phyloP scores from a whole-genome alignment of 768 basidiomycete genomes.

The Galerina marginata region DNA sequence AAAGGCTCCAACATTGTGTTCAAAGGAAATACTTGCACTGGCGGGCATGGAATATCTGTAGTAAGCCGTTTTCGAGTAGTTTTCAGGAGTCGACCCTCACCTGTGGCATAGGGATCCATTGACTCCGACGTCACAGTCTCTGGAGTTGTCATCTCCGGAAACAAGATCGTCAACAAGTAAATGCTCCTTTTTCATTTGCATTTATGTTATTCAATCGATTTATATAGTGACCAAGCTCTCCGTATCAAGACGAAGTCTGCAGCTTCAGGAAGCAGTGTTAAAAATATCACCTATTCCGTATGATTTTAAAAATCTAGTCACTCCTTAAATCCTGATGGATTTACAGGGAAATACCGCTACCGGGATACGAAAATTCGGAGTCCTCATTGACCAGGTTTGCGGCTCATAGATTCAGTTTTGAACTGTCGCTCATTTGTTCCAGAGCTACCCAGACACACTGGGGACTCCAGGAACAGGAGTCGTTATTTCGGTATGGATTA shows the following conservation, averaged over 20 bases:
- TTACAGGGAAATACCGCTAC: conserved; percentile 56
- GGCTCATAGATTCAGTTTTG: background rate
- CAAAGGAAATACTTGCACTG: conserved; percentile 56
- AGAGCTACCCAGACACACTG: conserved; percentile 63
- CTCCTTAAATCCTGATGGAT: background rate
- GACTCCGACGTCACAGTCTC: conserved; percentile 50
- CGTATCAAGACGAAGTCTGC: conserved; percentile 62
- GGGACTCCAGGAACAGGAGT: conserved; percentile 64
- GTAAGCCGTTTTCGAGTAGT: conserved; percentile 24
- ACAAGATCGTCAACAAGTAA: conserved; percentile 62
- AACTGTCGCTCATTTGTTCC: background rate
- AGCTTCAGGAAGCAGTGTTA: conserved; percentile 52
- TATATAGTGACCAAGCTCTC: conserved; percentile 52
- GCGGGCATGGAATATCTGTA: conserved; percentile 71
- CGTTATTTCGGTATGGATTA: conserved; percentile 50
- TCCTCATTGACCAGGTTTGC: conserved; percentile 63
- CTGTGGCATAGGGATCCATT: conserved; percentile 56
- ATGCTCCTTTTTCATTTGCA: background rate
- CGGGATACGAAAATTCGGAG: conserved; percentile 53
- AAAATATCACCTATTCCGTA: conserved; percentile 55
- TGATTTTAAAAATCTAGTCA: background rate
- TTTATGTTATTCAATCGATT: background rate
- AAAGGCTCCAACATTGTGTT: conserved; percentile 50
- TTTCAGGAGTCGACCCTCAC: background rate
- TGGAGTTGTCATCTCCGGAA: conserved; percentile 51